phyloP scores from a whole-genome alignment of 768 basidiomycete species.

The Mycena floridula region DNA sequence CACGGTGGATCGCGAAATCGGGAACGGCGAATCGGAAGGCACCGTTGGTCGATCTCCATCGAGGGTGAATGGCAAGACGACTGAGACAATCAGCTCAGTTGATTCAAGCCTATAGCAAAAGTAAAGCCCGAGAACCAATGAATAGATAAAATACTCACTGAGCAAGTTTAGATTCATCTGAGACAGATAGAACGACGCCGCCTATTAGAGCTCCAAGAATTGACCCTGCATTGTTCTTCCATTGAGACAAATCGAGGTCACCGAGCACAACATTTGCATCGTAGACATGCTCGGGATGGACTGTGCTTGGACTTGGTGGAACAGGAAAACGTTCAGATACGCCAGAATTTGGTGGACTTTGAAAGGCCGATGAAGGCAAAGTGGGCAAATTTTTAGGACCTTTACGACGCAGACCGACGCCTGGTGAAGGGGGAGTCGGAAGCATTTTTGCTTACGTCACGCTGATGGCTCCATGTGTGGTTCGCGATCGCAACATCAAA shows the following conservation, averaged over 20 bases:
- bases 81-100: conserved; percentile 42
- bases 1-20: conserved; percentile 50
- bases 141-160: conserved; percentile 33
- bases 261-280: conserved; percentile 59
- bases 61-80: conserved; percentile 57
- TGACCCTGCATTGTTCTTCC: conserved; percentile 46
- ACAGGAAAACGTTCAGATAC: conserved; percentile 62
- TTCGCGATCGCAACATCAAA: neutral
- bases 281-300: conserved; percentile 57
- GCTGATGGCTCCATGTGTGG: no score
- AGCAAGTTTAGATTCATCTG: conserved; percentile 35
- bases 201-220: conserved; percentile 36
- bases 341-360: conserved; percentile 60
- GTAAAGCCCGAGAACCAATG: neutral
- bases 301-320: conserved; percentile 59
- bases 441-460: no score
- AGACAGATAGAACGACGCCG: conserved; percentile 54
- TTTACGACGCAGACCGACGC: conserved; percentile 48
- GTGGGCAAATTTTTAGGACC: conserved; percentile 60
- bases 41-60: conserved; percentile 35
- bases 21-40: conserved; percentile 32
- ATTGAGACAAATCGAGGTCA: conserved; percentile 37
- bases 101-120: conserved; percentile 3
- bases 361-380: conserved; percentile 71
- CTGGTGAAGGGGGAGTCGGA: conserved; percentile 31